These are phyloP conservation scores for Aquilaria sinensis DNA, from an alignment of 345 rosid genomes.

Conservation along the genomic window DNA sequence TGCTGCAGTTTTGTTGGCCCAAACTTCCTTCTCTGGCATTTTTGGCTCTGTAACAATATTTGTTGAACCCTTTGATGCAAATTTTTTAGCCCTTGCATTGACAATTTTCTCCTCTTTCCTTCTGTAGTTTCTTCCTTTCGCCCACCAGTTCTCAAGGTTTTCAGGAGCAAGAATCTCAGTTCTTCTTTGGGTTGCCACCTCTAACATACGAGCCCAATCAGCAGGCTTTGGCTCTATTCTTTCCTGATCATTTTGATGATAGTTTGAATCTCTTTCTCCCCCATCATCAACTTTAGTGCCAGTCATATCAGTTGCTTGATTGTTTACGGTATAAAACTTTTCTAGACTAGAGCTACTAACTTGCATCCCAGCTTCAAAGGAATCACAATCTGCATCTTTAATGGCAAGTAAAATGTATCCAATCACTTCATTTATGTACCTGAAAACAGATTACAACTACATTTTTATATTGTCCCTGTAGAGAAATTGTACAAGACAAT, in stretches of 20 bases:
- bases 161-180: conserved; percentile 86
- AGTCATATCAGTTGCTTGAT: conserved; percentile 26
- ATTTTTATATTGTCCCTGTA: no score
- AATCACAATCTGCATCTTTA: conserved; percentile 39
- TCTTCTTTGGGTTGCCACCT: conserved; percentile 80
- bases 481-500: no score
- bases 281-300: conserved; percentile 23
- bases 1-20: conserved; percentile 16
- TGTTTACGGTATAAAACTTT: conserved; percentile 23
- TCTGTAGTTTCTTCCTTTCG: conserved; percentile 81
- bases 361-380: conserved; percentile 27
- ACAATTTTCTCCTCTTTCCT: conserved; percentile 52
- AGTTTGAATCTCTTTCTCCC: conserved; percentile 16
- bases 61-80: conserved; percentile 19
- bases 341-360: conserved; percentile 20
- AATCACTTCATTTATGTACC: conserved; percentile 79
- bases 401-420: conserved; percentile 51
- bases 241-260: conserved; percentile 24
- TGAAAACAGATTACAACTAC: conserved; percentile 15
- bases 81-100: conserved; percentile 21
- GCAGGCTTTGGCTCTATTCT: conserved; percentile 31
- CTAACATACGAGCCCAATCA: conserved; percentile 72
- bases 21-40: conserved; percentile 19
- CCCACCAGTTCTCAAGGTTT: conserved; percentile 94
- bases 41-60: conserved; percentile 11